phyloP scores from a whole-genome alignment of 768 basidiomycete species.

The Panaeolus cyanescens region DNA sequence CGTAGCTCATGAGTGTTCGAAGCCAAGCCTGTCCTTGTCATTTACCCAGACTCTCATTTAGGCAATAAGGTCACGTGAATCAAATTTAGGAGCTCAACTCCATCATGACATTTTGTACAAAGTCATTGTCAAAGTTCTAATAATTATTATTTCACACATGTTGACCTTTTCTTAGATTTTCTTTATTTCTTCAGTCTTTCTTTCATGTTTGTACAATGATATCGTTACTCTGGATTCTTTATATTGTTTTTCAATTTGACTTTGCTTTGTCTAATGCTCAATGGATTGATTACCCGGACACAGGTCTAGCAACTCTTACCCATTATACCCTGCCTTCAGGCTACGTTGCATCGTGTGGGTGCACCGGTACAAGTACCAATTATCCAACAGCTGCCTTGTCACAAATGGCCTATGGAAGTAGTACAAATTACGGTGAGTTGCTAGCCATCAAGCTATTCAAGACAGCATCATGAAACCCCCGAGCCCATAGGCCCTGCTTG shows the following conservation, averaged over 20 bases:
- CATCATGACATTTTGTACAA: background rate
- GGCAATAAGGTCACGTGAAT: background rate
- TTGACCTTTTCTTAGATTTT: background rate
- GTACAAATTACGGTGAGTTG: constrained; percentile 55
- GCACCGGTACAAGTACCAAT: constrained; percentile 62
- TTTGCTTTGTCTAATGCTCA: constrained; percentile 16
- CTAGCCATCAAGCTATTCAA: too few species aligned
- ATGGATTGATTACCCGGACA: constrained; percentile 67
- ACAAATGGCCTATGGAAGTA: constrained; percentile 80
- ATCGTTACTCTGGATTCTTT: constrained; percentile 13
- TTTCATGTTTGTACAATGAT: constrained; percentile 9
- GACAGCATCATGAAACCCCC: too few species aligned
- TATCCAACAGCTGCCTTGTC: constrained; percentile 82
- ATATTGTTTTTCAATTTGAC: constrained; percentile 12
- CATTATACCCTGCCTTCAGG: constrained; percentile 62
- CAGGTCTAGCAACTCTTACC: constrained; percentile 76
- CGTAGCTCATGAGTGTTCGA: constrained; percentile 9
- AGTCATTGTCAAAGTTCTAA: too few species aligned
- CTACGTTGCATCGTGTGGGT: constrained; percentile 77
- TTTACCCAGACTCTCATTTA: background rate
- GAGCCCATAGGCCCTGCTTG: constrained; percentile 67
- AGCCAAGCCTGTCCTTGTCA: background rate
- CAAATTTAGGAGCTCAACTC: background rate
- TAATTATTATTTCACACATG: too few species aligned
- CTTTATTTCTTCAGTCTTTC: background rate